These are phyloP conservation scores for Limnomonas spitsbergensis DNA, from an alignment of 139 green algal genomes.

Conservation along the genomic window DNA sequence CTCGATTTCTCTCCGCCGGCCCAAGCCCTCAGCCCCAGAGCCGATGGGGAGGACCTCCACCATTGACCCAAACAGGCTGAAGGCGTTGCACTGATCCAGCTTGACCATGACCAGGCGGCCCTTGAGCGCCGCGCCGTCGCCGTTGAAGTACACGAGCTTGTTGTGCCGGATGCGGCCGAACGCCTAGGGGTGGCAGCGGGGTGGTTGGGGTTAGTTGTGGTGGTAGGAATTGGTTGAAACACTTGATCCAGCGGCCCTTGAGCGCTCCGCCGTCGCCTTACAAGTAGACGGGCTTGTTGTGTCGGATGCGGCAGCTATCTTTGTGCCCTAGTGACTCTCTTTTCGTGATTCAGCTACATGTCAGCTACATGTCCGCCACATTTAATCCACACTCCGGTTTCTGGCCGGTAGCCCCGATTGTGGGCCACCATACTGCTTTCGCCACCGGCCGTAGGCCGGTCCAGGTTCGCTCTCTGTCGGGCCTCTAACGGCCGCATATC, in stretches of 20 bases:
- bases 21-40: background rate
- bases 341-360: too few relatives aligned
- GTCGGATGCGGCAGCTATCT: constrained; percentile 59
- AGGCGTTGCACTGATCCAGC: constrained; percentile 70
- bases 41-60: constrained; percentile 17
- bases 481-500: too few relatives aligned
- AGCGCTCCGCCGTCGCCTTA: constrained; percentile 64
- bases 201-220: constrained; percentile 11
- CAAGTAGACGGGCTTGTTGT: constrained; percentile 95
- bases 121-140: constrained; percentile 62
- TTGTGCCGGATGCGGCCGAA: constrained; percentile 87
- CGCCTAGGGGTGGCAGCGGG: constrained; percentile 57
- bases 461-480: too few relatives aligned
- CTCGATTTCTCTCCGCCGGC: background rate
- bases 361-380: too few relatives aligned
- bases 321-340: too few relatives aligned
- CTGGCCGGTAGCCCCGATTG: too few relatives aligned
- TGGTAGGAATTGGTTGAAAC: too few relatives aligned
- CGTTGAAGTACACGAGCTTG: constrained; percentile 89
- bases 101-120: constrained; percentile 65
- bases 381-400: too few relatives aligned
- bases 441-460: too few relatives aligned
- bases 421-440: too few relatives aligned
- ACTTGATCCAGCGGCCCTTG: constrained; percentile 64
- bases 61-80: constrained; percentile 68